These are phyloP conservation scores for Lobosporangium transversale DNA, from an alignment of 192 early-diverging fungal species.

Conservation along the genomic window DNA sequence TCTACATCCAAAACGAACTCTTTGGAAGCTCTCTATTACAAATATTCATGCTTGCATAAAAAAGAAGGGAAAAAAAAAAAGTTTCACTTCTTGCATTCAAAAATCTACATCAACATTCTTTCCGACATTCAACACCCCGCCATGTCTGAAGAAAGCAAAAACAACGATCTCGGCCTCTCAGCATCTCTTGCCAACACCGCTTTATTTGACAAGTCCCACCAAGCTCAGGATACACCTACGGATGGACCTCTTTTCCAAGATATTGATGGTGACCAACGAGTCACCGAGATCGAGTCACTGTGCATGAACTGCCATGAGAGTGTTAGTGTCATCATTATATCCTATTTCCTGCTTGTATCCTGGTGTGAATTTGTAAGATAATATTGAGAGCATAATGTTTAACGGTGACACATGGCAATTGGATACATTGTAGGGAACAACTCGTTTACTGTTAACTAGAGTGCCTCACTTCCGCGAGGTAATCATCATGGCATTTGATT, in stretches of 20 bases:
- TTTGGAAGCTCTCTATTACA: no score
- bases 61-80: not conserved
- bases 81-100: not conserved
- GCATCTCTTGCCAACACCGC: conserved; percentile 18
- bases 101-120: no score
- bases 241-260: conserved; percentile 55
- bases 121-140: no score
- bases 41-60: no score
- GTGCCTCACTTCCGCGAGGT: conserved; percentile 94
- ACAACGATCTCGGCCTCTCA: conserved; percentile 34
- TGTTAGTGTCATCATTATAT: conserved; percentile 48
- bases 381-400: no score
- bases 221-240: not conserved
- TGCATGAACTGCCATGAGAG: conserved; percentile 93
- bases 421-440: conserved; percentile 78
- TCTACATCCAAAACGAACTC: no score
- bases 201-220: conserved; percentile 26
- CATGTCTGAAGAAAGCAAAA: conserved; percentile 29
- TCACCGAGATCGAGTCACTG: conserved; percentile 87
- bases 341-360: not conserved
- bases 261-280: conserved; percentile 52
- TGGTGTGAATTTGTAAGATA: no score
- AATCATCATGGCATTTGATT: conserved; percentile 47
- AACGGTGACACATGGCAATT: no score
- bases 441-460: conserved; percentile 85